Evolutionary conservation across 192 early-diverging fungal genomes (phyloP), one percentile per base, ranked within the genome.

Genomic region (Diversispora eburnea): DNA sequence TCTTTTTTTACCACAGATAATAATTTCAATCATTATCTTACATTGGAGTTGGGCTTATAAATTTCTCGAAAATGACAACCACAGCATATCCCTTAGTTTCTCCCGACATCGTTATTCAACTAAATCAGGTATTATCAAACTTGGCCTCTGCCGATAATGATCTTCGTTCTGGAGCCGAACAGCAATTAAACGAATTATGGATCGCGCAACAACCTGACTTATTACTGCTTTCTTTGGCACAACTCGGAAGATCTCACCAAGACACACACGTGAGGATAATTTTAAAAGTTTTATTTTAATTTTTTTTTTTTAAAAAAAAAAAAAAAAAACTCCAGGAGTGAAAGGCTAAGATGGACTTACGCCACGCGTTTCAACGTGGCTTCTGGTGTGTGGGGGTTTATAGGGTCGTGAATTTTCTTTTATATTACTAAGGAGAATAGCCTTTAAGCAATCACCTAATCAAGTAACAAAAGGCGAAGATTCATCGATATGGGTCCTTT

Each of bases 401-500:
- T 77, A 88, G 86, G 56, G 82, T 43, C 84, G 86, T 52, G 76
- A 83, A 0, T 82, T 86, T 69, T 76, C 79, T 10, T 83, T 83
- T 58, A 83, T 88, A 8, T 73, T 88, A 22, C 57, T 84, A n/a
- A 84, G 86, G 67, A 84, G 86, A 45, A 74, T 88, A 13, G 80
- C 86, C 5, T 84, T 86, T 25, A 88, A 82, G 56, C 47, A 77
- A 74, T 76, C 76, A 51, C 78, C 74, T 60, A 78, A 66, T 70
- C 78, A 79, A 61, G 42, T 74, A 15, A 58, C 56, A 42, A 73
- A 82, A 41, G 60, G 71, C 20, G 81, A 82, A 42, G 78, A 78
- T 33, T 42, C 45, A 39, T 80, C 77, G 25, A 72, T 95, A 66
- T 98, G 93, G 90, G 87, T 87, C 54, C 79, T 84, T 42, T 84